Base-by-base conservation (phyloP, 2,329 filamentous ascomycete species). In the Cercospora sesami region DNA sequence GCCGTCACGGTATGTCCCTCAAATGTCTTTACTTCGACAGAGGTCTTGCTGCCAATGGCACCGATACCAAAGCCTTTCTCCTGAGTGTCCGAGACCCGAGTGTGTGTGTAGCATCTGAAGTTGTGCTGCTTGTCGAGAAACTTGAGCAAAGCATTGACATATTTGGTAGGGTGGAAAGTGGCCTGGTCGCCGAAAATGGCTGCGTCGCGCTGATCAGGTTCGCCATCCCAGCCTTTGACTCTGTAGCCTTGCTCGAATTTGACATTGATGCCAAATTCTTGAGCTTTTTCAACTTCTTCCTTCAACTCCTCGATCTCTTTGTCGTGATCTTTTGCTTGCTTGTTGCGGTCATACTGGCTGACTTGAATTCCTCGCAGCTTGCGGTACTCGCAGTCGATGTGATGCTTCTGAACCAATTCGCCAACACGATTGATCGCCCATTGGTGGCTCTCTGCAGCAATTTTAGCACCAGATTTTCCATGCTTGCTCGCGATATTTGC, bases 301-400 rank as follows among this genome's bases (percentile, higher is more conserved):
- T 81, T 80, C 42, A 86, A 69, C 51, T 79, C 75, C 60, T 83
- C 73, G 31, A 85, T 72, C 57, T 86, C 84, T 6, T 81, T 74
- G 2, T 81, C 76, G 64, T 85, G 82, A 64, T 82, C 78, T 14
- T 79, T 73, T 7, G 68, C 23, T 51, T 72, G 68, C 7, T 82
- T 78, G 10, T 77, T 79, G 0, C 76, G 75, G 0, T 79, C 72
- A 67, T 83, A 85, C 72, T 86, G 82, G 1, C 84, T 86, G 4
- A 87, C 78, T 42, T 84, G 78, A 69, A 85, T 85, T 0, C 78
- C 84, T 0, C 81, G 82, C 2, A 87, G 71, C 39, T 77, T 77
- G 6, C 85, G 81, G 73, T 86, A 88, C 69, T 87, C 85, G 75
- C 86, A 88, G 0, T 87, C 84, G 33, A 87, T 85, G 4, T 80